These are phyloP conservation scores for Cryphonectria naterciae DNA, from an alignment of 2,329 filamentous ascomycete species.

Conservation along the genomic window DNA sequence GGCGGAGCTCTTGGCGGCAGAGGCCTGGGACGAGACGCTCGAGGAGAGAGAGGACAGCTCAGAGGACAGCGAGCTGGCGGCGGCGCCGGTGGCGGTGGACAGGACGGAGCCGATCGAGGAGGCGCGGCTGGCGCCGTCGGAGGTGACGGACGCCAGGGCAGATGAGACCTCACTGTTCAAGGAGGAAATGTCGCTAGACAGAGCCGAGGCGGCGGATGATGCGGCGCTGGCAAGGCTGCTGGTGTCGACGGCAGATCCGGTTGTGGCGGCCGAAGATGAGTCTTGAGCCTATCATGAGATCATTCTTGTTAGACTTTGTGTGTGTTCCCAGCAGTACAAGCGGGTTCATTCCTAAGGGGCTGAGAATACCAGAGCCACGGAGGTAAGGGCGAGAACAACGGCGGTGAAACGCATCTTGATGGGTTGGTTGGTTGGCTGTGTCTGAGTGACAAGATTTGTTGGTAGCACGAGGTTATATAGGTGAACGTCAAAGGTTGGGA, in stretches of 20 bases:
- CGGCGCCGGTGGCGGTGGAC: slow-evolving; percentile 35
- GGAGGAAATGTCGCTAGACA: slow-evolving; percentile 30
- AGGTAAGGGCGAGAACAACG: slow-evolving; percentile 41
- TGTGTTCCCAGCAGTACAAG: background rate
- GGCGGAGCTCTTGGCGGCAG: slow-evolving; percentile 25
- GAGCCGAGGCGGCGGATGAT: slow-evolving; percentile 20
- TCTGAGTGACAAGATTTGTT: background rate
- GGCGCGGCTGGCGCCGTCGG: slow-evolving; percentile 21
- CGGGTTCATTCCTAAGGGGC: background rate
- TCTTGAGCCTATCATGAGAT: background rate
- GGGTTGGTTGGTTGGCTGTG: background rate
- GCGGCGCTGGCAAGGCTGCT: slow-evolving; percentile 6
- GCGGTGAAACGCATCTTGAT: slow-evolving; percentile 55
- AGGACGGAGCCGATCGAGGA: slow-evolving; percentile 37
- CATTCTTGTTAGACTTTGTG: background rate
- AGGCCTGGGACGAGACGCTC: slow-evolving; percentile 24
- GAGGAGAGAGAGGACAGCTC: slow-evolving; percentile 24
- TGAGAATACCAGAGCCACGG: slow-evolving; percentile 21
- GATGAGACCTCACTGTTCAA: slow-evolving; percentile 21
- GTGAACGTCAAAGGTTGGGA: background rate
- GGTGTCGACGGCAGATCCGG: background rate
- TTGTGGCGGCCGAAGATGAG: slow-evolving; percentile 4
- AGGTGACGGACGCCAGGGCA: slow-evolving; percentile 34
- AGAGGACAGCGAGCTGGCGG: slow-evolving; percentile 21
- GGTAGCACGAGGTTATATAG: background rate